Conservation (phyloP, 257 asterid genomes). For the Fraxinus americana region DNA sequence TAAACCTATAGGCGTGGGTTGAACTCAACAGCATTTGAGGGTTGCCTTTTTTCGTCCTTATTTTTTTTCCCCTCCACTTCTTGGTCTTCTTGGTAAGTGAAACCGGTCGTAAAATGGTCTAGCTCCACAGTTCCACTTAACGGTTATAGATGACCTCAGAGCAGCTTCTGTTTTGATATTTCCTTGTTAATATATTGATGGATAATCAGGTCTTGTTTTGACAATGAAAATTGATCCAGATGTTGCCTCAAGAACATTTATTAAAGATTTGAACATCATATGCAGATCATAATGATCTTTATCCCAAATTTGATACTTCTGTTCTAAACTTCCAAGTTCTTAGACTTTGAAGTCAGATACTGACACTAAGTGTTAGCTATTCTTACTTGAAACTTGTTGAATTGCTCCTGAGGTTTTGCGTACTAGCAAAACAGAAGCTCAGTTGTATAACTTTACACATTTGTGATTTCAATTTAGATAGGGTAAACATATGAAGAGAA, state of each 20-base stretch:
- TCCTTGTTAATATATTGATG: neutral
- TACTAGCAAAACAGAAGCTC: neutral
- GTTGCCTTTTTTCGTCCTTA: too few species aligned
- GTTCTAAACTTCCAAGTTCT: neutral
- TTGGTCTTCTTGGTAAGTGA: neutral
- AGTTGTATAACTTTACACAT: neutral
- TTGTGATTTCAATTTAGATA: constrained; percentile 3
- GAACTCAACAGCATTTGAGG: neutral
- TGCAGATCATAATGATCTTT: neutral
- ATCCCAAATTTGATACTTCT: neutral
- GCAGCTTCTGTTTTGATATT: neutral
- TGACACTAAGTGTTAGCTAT: neutral
- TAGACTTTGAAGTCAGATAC: neutral
- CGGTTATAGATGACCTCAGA: neutral
- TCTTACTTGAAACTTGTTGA: neutral
- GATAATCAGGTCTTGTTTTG: neutral
- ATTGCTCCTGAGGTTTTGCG: neutral
- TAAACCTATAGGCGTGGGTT: neutral
- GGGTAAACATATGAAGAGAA: neutral
- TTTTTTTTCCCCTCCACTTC: too few species aligned
- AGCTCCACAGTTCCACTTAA: neutral
- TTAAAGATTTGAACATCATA: neutral
- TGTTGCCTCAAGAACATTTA: neutral
- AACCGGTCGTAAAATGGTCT: neutral
- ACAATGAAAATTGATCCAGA: neutral